A percentile compares a stretch with the other conserved stretches of the same genome.
phyloP scores from a whole-genome alignment of 1,139 yeast genomes.

The Blastobotrys ciferrii region DNA sequence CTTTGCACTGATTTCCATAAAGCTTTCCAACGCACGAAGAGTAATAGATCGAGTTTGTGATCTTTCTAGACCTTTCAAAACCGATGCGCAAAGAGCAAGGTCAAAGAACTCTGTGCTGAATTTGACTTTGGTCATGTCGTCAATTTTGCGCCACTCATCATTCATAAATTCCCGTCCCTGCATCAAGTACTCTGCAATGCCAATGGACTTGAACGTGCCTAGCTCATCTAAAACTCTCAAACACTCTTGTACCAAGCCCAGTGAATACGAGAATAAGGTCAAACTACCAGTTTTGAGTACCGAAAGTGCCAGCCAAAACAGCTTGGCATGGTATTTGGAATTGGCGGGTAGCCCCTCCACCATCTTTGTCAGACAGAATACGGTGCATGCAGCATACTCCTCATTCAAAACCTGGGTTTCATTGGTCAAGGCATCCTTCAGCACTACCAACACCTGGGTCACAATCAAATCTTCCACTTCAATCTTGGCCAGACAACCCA shows the following conservation, averaged over 20 bases:
- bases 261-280: slow-evolving; percentile 28
- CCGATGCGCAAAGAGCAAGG: slow-evolving; percentile 49
- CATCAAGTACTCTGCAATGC: slow-evolving; percentile 37
- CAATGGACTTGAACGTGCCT: slow-evolving; percentile 29
- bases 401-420: slow-evolving; percentile 38
- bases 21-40: slow-evolving; percentile 48
- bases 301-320: slow-evolving; percentile 65
- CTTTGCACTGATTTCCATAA: slow-evolving; percentile 49
- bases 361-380: slow-evolving; percentile 52
- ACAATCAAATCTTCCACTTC: slow-evolving; percentile 66
- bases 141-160: slow-evolving; percentile 47
- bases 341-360: slow-evolving; percentile 59
- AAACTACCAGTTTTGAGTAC: slow-evolving; percentile 35
- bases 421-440: slow-evolving; percentile 31
- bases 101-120: slow-evolving; percentile 51
- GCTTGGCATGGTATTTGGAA: slow-evolving; percentile 53
- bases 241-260: slow-evolving; percentile 29
- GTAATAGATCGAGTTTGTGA: slow-evolving; percentile 63
- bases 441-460: slow-evolving; percentile 42
- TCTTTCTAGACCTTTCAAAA: slow-evolving; percentile 62
- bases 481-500: slow-evolving; percentile 65
- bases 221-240: slow-evolving; percentile 31
- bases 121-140: slow-evolving; percentile 44
- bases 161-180: slow-evolving; percentile 44
- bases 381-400: slow-evolving; percentile 37